Base-by-base conservation (phyloP, 495 filamentous ascomycete genomes). In the Cairneyella variabilis region DNA sequence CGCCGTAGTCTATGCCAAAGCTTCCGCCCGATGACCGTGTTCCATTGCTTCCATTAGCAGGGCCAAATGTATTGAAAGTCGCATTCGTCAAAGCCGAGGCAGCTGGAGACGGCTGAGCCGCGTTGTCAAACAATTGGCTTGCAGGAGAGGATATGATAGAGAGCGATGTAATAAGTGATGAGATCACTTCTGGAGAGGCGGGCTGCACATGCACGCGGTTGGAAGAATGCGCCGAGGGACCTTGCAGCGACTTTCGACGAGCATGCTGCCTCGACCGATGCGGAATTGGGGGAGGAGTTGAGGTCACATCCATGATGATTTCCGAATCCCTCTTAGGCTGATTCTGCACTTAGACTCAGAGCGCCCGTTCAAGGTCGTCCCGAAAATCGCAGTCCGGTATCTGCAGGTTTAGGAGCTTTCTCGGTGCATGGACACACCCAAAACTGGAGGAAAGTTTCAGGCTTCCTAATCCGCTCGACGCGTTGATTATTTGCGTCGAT, bases 111-210 rank as follows among this genome's bases (percentile, higher is more conserved):
- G 57, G 51, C 43, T 44, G 46, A 40, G 82, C 18, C 14, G 82
- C 59, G 62, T 70, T 77, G 45, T 92, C 88, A 63, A 91, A 90
- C 67, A 88, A 84, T 36, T 79, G 76, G 62, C 79, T 83, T 54
- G 85, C 76, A 20, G 89, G 86, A 42, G 80, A 76, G 0, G 90
- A 91, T 57, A 97, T 95, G 64, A 85, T 82, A 17, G 89, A 90
- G 16, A 98, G 80, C 3, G 91, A 93, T 46, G 90, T 91, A 67
- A 98, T 95, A 46, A 98, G 76, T 34, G 88, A 90, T 45, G 88
- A 91, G 56, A 98, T 97, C 43, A 98, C 88, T 68, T 95, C 91
- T 22, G 93, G 90, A 12, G 91, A 93, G 1, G 88, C 85, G 40
- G 89, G 81, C 40, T 78, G 68, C 23, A 81, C 48, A 41, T 68